Percentiles rank a stretch among this genome's conserved stretches.
Evolutionary conservation across 2,329 filamentous ascomycete genomes (phyloP).

Genomic region (Colletotrichum shisoi): DNA sequence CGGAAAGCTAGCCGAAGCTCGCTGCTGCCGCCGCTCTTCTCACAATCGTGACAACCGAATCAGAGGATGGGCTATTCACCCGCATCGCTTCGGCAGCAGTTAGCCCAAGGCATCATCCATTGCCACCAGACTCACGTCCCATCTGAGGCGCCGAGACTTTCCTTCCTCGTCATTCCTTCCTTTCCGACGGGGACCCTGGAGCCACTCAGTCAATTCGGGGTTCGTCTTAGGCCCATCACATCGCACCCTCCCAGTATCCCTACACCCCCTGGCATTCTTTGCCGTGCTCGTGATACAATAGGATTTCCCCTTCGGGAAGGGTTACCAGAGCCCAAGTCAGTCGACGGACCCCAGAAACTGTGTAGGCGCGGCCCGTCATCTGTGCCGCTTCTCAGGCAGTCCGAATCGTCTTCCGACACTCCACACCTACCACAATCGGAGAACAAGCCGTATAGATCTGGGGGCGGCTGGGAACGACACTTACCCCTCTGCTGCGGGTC

Average conservation of each 20-base stretch:
- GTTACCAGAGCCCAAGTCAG: too few species aligned
- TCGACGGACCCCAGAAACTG: background rate
- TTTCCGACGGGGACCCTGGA: background rate
- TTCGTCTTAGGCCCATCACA: background rate
- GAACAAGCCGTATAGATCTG: background rate
- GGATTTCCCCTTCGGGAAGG: background rate
- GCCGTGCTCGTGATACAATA: background rate
- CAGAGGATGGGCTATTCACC: background rate
- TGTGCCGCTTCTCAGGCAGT: conserved; percentile 1
- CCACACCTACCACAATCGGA: background rate
- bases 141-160: background rate
- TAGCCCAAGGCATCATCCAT: background rate
- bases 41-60: background rate
- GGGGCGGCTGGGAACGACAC: background rate
- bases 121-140: background rate
- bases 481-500: background rate
- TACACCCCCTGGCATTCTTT: background rate
- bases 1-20: conserved; percentile 22
- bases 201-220: background rate
- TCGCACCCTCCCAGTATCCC: background rate
- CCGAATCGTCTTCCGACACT: background rate
- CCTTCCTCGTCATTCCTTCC: too few species aligned
- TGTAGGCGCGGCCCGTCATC: conserved; percentile 1
- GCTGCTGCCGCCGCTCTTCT: background rate
- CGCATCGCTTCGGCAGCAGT: background rate